Evolutionary conservation across 73 alveolate species (phyloP).

Genomic region (Paramecium biaurelia): DNA sequence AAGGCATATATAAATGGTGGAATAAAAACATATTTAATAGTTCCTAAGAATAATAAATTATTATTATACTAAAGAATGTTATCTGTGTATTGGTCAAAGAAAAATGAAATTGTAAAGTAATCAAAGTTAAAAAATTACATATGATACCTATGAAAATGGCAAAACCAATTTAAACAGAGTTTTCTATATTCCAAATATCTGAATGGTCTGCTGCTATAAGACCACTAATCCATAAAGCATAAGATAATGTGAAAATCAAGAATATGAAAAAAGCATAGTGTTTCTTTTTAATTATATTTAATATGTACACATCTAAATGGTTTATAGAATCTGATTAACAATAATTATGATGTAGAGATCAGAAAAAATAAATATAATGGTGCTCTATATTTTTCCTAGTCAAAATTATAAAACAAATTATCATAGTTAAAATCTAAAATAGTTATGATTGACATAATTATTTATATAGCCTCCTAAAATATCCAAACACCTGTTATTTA

Average conservation of each 20-base stretch:
- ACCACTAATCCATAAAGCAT: neutral
- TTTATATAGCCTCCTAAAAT: neutral
- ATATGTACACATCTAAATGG: neutral
- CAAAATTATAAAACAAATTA: neutral
- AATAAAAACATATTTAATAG: neutral
- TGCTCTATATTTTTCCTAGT: neutral
- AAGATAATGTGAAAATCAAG: neutral
- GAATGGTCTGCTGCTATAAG: neutral
- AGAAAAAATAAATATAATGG: neutral
- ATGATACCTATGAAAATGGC: neutral
- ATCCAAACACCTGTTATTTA: neutral
- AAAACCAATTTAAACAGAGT: neutral
- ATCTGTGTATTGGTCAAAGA: neutral
- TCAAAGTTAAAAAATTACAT: neutral
- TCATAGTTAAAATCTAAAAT: neutral
- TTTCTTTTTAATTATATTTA: neutral
- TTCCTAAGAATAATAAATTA: neutral
- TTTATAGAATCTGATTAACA: neutral
- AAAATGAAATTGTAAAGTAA: neutral
- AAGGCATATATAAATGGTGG: neutral
- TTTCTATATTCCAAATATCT: constrained; percentile 3
- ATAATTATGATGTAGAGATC: neutral
- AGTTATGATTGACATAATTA: neutral
- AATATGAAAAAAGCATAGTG: neutral
- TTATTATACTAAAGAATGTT: neutral